Evolutionary conservation across 2,329 filamentous ascomycete genomes (phyloP).

Genomic region (Allantophomopsis lycopodina): DNA sequence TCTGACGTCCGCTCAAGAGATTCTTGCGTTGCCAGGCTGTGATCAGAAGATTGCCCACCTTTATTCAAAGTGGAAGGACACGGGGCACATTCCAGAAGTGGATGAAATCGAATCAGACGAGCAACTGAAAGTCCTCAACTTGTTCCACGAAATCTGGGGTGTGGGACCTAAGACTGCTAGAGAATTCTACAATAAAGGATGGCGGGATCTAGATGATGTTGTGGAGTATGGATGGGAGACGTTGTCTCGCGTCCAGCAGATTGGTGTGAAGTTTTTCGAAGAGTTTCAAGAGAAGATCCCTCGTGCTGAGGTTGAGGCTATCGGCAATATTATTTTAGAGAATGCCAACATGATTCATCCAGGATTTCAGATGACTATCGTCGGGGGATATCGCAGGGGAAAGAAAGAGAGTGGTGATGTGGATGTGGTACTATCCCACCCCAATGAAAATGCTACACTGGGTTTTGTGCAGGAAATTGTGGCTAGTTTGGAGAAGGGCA

Average conservation of each 20-base stretch:
- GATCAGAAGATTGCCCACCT: conserved; percentile 65
- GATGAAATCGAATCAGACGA: conserved; percentile 49
- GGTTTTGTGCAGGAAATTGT: conserved; percentile 65
- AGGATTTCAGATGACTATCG: conserved; percentile 44
- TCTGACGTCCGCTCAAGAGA: conserved; percentile 20
- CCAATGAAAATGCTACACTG: conserved; percentile 51
- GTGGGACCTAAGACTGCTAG: conserved; percentile 71
- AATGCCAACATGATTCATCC: conserved; percentile 52
- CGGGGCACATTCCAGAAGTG: conserved; percentile 48
- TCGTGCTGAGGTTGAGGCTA: conserved; percentile 57
- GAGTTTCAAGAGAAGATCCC: conserved; percentile 65
- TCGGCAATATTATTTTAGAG: conserved; percentile 45
- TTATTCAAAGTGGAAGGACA: conserved; percentile 58
- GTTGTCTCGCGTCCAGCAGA: conserved; percentile 73
- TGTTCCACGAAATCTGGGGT: conserved; percentile 85
- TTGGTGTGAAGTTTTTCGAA: conserved; percentile 87
- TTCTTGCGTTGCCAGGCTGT: conserved; percentile 57
- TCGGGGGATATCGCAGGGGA: conserved; percentile 55
- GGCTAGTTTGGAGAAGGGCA: conserved; percentile 48
- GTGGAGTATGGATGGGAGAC: conserved; percentile 68
- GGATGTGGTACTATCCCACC: conserved; percentile 74
- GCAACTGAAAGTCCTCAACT: conserved; percentile 46
- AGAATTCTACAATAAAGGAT: conserved; percentile 68
- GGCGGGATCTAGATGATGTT: conserved; percentile 76
- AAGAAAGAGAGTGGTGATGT: conserved; percentile 63